Evolutionary conservation across 805 yeast genomes (phyloP).

Genomic region (Wickerhamomyces rabaulensis): DNA sequence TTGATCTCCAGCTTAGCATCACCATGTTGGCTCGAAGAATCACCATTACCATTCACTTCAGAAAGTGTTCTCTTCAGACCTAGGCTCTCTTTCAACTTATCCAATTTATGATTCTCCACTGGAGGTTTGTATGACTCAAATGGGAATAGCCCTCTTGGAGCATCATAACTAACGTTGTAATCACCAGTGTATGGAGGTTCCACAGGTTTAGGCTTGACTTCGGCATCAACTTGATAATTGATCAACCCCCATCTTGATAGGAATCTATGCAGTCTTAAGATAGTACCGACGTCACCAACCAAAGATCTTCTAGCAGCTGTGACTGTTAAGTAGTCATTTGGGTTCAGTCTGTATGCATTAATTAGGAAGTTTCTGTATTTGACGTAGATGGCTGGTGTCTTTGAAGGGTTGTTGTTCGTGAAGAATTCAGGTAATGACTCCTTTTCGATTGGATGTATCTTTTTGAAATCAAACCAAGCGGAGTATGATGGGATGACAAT

Average conservation of each 20-base stretch:
- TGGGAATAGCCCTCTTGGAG: slow-evolving; percentile 90
- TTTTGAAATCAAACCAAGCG: slow-evolving; percentile 74
- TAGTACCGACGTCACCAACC: slow-evolving; percentile 87
- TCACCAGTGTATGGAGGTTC: slow-evolving; percentile 76
- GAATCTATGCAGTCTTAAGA: slow-evolving; percentile 79
- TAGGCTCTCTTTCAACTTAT: slow-evolving; percentile 34
- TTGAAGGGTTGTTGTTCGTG: slow-evolving; percentile 61
- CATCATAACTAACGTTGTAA: slow-evolving; percentile 72
- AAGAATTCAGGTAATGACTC: slow-evolving; percentile 88
- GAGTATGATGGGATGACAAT: slow-evolving; percentile 85
- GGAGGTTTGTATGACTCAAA: slow-evolving; percentile 75
- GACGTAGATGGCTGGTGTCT: slow-evolving; percentile 76
- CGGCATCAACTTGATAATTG: slow-evolving; percentile 86
- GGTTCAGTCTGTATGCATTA: slow-evolving; percentile 81
- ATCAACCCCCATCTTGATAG: slow-evolving; percentile 90
- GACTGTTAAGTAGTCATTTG: slow-evolving; percentile 82
- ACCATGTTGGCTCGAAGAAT: background rate
- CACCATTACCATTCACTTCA: slow-evolving; percentile 10
- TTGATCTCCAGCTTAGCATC: background rate
- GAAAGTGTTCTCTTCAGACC: slow-evolving; percentile 15
- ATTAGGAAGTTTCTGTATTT: slow-evolving; percentile 86
- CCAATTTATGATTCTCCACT: slow-evolving; percentile 39
- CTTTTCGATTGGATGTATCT: slow-evolving; percentile 71
- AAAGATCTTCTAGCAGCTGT: slow-evolving; percentile 89
- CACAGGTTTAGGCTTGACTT: slow-evolving; percentile 58